Evolutionary conservation across 805 yeast species (phyloP).

Genomic region (Hanseniaspora jakobsenii): DNA sequence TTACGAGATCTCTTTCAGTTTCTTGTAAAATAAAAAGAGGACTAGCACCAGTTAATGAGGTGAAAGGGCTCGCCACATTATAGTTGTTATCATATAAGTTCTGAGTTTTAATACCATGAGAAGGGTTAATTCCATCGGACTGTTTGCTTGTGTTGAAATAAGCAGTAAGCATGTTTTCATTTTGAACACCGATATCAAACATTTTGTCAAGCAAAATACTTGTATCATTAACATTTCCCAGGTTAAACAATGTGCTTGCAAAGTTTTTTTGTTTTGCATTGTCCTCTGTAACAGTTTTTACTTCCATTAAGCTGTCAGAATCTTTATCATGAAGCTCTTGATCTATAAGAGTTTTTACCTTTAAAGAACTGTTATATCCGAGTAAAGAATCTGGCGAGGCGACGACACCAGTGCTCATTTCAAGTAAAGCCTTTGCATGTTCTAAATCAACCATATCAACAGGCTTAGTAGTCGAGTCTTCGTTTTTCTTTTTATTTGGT

Average conservation of each 20-base stretch:
- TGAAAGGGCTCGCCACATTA: too few species aligned
- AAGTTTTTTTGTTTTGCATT: constrained; percentile 14
- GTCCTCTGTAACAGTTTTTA: too few species aligned
- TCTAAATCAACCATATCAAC: neutral
- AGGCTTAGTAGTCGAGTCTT: neutral
- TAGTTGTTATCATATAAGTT: too few species aligned
- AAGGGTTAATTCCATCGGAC: too few species aligned
- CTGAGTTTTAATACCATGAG: too few species aligned
- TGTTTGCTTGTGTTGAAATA: constrained; percentile 10
- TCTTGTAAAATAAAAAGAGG: too few species aligned
- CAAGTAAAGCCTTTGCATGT: constrained; percentile 6
- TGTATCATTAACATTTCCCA: constrained; percentile 13
- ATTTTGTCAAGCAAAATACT: constrained; percentile 14
- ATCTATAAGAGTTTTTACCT: too few species aligned
- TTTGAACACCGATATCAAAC: constrained; percentile 15
- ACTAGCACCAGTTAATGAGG: too few species aligned
- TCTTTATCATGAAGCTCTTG: too few species aligned
- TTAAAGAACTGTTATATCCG: neutral
- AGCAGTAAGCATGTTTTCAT: constrained; percentile 9
- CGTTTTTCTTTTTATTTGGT: neutral
- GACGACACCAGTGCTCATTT: constrained; percentile 8
- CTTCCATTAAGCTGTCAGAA: too few species aligned
- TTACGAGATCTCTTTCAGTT: too few species aligned
- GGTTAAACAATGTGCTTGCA: constrained; percentile 13
- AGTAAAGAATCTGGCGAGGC: neutral